Evolutionary conservation across 208 protist species (phyloP).

Genomic region (Leishmania mexicana): DNA sequence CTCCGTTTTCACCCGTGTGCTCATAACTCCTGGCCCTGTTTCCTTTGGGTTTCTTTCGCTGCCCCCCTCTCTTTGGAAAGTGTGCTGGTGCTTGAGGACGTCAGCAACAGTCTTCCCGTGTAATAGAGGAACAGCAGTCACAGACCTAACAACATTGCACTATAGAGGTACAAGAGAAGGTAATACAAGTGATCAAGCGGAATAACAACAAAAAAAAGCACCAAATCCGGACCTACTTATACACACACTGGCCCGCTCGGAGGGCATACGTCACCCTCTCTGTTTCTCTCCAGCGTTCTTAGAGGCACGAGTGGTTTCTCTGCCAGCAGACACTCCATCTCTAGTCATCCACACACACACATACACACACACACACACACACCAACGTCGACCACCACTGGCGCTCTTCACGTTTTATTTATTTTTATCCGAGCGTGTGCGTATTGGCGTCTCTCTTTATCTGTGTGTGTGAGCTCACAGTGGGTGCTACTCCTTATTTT

Average conservation of each 20-base stretch:
- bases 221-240: background rate
- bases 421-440: background rate
- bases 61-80: background rate
- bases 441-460: too few species aligned
- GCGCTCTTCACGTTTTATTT: background rate
- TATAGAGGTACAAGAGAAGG: background rate
- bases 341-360: background rate
- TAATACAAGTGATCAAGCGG: background rate
- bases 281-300: too few species aligned
- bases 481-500: background rate
- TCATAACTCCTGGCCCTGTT: background rate
- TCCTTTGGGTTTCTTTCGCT: background rate
- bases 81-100: background rate
- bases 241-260: background rate
- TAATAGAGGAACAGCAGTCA: background rate
- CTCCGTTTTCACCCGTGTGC: background rate
- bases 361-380: background rate
- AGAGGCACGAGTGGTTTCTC: too few species aligned
- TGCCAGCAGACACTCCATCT: background rate
- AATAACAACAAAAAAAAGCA: background rate
- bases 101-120: background rate
- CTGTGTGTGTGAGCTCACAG: too few species aligned
- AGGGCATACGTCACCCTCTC: too few species aligned
- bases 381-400: background rate
- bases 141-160: background rate